Evolutionary conservation across 1,284 basidiomycete genomes (phyloP), one percentile per base, ranked within the genome.

Genomic region (Takashimella koratensis): DNA sequence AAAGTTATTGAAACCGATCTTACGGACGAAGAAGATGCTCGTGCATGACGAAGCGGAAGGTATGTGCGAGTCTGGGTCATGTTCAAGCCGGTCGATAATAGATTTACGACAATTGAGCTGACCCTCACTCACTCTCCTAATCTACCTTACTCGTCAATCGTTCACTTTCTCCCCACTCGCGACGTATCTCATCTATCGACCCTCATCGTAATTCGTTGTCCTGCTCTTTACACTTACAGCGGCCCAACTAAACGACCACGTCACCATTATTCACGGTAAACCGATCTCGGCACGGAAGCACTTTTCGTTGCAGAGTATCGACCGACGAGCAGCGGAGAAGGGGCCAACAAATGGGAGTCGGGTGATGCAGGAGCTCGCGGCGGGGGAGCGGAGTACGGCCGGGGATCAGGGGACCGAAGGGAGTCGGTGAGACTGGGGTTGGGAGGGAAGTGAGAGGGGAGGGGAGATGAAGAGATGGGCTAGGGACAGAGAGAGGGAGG

Each of bases 41-140:
- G 69, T 70, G 5, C 71, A 73, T 49, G 71, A 73, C 48, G 67
- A 69, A 56, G 43, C 53, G 6, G 65, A 69, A 49, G 44, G 70
- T 72, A n/a, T n/a, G n/a, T n/a, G n/a, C n/a, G n/a, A n/a, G n/a
- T n/a, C n/a, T n/a, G 30, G 16, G 30, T 36, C 30, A 36, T 36
- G 30, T 36, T 36, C 16, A n/a, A n/a, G n/a, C n/a, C n/a, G n/a
- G n/a, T n/a, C n/a, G n/a, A n/a, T n/a, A n/a, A n/a, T n/a, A n/a
- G n/a, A n/a, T n/a, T n/a, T n/a, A n/a, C n/a, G n/a, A n/a, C n/a
- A n/a, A n/a, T n/a, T n/a, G n/a, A n/a, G n/a, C n/a, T n/a, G n/a
- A n/a, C n/a, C n/a, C n/a, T n/a, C n/a, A n/a, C n/a, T n/a, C n/a
- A n/a, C n/a, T n/a, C n/a, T n/a, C n/a, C n/a, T n/a, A n/a, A n/a